Evolutionary conservation across 2,329 filamentous ascomycete genomes (phyloP), one percentile per base, ranked within the genome.

Genomic region (Leptodontidium sp.): DNA sequence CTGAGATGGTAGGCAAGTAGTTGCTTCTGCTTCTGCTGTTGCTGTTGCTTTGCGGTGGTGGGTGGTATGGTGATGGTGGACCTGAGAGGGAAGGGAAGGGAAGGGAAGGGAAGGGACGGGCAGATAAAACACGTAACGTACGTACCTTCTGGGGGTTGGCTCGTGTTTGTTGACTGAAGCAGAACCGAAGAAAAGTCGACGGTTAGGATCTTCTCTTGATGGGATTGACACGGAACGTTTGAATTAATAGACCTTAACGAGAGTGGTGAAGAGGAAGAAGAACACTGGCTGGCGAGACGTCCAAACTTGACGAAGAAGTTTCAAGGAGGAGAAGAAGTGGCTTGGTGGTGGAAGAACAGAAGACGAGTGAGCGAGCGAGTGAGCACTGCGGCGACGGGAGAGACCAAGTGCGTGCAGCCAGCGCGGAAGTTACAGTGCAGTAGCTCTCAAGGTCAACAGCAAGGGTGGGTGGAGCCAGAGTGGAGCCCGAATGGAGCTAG

Each of bases 211-310:
- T 57, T 64, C 47, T 29, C 32, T 55, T 61, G 59, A 32, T 53
- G 64, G 50, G 26, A 45, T 38, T 61, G 55, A 61, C 21, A 65
- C 32, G 26, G 40, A 64, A 61, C 55, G 45, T 32, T 40, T 52
- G 64, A 67, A 68, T 68, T 43, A 57, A 43, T 61, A 64, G 57
- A 72, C 65, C 65, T 73, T 74, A 75, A 75, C 73, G 73, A 75
- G 58, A 73, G 73, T 75, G 72, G 53, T 72, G 71, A 72, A 74
- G 68, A 71, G 63, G 63, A 66, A 69, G 47, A 66, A 66, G 65
- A 72, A 74, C 64, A 70, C 70, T 64, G 65, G 65, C 38, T 17
- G 67, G 43, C 35, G 45, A 50, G 49, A 65, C 53, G 61, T 66
- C 57, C 40, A 70, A 66, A 47, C 64, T 68, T 68, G 59, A 47